Base-by-base conservation (phyloP, 306 rosid genomes). In the Calophaca sinica region DNA sequence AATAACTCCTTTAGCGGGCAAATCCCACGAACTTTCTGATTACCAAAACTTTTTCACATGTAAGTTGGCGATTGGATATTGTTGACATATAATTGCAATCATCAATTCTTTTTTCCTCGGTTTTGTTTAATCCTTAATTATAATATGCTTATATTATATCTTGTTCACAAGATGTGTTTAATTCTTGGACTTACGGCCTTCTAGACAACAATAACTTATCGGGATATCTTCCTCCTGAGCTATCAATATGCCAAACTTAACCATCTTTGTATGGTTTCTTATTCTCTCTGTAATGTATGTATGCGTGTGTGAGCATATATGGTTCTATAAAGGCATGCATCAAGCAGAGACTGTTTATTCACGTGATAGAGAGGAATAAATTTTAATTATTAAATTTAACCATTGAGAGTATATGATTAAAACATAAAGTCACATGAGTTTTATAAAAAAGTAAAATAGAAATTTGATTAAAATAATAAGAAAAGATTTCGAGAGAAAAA, bases 1-100 rank as follows among this genome's bases (percentile, higher is more conserved):
- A 92, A 96, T 89, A 96, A 96, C 75, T 96, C 99, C 59, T 80
- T 96, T 42, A 90, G 93, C 14, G 99, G 98, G 42, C 90, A 76
- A 74, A 87, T 96, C 74, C 98, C 98, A 20, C 77, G 97, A 83
- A 83, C 87, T 96, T 50, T 86, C 29, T 70, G 15, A 74, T 81
- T 94, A 74, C 88, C 93, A 2, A 74, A 2, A 0, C 96, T 94
- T 72, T 62, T 86, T 74, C 99, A 96, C 59, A 61, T 96, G 99
- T 96, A 79, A 90, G 99, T 88, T 68, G 53, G 57, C 71, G 0
- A 6, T 33, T 75, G 62, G 62, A 73, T 61, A 32, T 68, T 13
- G 4, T 46, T 49, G 61, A 49, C 51, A 77, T 41, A 20, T 20
- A 20, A 31, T 29, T 68, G 70, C 13, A 55, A 29, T 48, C 72